Percentiles rank a stretch among this genome's conserved stretches.
Evolutionary conservation across 495 filamentous ascomycete species (phyloP).

Genomic region (Penicillium cinerascens): DNA sequence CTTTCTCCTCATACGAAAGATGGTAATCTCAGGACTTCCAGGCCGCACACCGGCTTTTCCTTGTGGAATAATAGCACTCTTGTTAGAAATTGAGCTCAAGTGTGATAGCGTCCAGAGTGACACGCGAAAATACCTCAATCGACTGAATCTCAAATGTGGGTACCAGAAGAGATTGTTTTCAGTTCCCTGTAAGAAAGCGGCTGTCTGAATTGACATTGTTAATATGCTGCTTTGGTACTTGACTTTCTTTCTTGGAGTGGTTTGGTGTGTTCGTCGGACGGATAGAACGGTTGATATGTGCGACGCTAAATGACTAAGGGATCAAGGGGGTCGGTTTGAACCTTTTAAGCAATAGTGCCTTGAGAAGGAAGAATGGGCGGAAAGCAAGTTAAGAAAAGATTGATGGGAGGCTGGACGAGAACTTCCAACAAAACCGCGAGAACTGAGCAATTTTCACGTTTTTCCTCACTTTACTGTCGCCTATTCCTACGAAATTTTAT

Average conservation of each 20-base stretch:
- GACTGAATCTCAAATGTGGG: no score
- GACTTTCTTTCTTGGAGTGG: slow-evolving; percentile 36
- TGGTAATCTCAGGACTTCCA: no score
- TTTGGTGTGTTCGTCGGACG: slow-evolving; percentile 14
- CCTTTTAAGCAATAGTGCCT: not conserved
- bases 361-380: not conserved
- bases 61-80: no score
- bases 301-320: not conserved
- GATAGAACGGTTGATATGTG: not conserved
- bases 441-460: not conserved
- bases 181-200: slow-evolving; percentile 70
- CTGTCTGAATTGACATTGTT: slow-evolving; percentile 67
- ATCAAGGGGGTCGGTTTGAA: not conserved
- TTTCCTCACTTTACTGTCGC: no score
- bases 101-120: no score
- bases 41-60: no score
- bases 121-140: no score
- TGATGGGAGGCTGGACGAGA: not conserved
- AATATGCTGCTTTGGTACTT: slow-evolving; percentile 67
- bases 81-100: no score
- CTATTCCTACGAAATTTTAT: no score
- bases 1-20: no score
- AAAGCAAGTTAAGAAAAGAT: not conserved
- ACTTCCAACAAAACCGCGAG: not conserved
- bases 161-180: no score